Evolutionary conservation across 176 grass and related monocot species (phyloP), one percentile per base, ranked within the genome.

Genomic region (Triticum monococcum): DNA sequence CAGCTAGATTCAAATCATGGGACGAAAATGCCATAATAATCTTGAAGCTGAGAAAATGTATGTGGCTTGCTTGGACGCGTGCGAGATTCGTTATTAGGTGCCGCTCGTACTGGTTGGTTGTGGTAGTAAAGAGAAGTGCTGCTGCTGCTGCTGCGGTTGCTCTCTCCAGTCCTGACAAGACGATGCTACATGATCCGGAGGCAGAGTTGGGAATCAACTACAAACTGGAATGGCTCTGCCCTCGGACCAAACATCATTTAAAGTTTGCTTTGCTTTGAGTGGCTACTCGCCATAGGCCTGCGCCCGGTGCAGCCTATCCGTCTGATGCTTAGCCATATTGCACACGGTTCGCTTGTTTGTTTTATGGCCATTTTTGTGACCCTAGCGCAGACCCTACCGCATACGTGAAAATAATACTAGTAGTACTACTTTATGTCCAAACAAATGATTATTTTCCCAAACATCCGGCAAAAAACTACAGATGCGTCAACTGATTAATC

Each of bases 241-340:
- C 54, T 74, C 40, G 23, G 13, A 28, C 72, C 41, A 50, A 18
- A 48, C 24, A 50, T 52, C 72, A 75, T 75, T 75, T 50, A 52
- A 75, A 52, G 72, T 75, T 75, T 50, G 72, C 24, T 75, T 75
- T 16, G 26, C 23, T 52, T 75, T 45, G 0, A 46, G 43, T 75
- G 72, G 72, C 72, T 75, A 52, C 38, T 46, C 71, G 11, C 71
- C 12, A 6, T 75, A 75, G 72, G 41, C 72, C 72, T 75, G 72
- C 68, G 35, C 68, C 33, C 35, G 68, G 18, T 3, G 68, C 72
- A 75, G 72, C 12, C 72, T 75, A 46, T 28, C 25, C 24, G 3
- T 75, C 41, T 17, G 23, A 24, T 75, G 72, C 43, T 75, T 75
- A 75, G 43, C 72, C 72, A 75, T 75, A 75, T 75, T 30, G 72